Base-by-base conservation (phyloP, 805 yeast species). In the Metschnikowia picachoensis region DNA sequence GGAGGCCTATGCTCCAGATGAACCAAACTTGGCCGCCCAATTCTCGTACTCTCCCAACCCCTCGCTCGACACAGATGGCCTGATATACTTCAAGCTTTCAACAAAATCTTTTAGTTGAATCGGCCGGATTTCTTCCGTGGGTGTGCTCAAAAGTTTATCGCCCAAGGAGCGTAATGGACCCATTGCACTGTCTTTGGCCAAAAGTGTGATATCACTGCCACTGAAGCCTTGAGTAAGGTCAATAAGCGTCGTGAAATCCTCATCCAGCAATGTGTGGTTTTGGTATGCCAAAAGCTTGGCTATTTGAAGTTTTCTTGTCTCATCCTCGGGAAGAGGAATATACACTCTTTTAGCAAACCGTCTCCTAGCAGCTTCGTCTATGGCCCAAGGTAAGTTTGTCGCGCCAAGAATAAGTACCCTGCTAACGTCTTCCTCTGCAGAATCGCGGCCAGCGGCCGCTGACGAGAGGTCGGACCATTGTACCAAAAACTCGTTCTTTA, bases 101-200 rank as follows among this genome's bases (percentile, higher is more conserved):
- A 74, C 72, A 61, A 94, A 92, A 63, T 92, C 99, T 8, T 69
- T 69, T 41, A 89, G 66, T 17, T 74, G 72, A 42, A 94, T 79
- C 0, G 96, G 83, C 44, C 98, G 71, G 45, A 92, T 90, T 48
- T 80, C 81, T 44, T 85, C 87, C 31, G 88, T 82, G 2, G 87
- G 75, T 1, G 83, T 78, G 60, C 70, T 64, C 52, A 92, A 72
- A 45, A 92, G 75, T 38, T 84, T 82, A 48, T 92, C 97, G 2
- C 98, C 97, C 20, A 92, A 68, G 35, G 89, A 85, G 52, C 99
- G 75, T 32, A 94, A 70, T 1, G 99, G 98, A 1, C 97, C 97
- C 97, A 92, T 91, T 1, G 99, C 97, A 3, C 97, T 95, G 63
- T 92, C 97, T 65, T 91, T 94, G 1, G 97, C 96, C 49, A 92